Base-by-base conservation (phyloP, 352 stramenopile species). In the Globisporangium megalacanthum region DNA sequence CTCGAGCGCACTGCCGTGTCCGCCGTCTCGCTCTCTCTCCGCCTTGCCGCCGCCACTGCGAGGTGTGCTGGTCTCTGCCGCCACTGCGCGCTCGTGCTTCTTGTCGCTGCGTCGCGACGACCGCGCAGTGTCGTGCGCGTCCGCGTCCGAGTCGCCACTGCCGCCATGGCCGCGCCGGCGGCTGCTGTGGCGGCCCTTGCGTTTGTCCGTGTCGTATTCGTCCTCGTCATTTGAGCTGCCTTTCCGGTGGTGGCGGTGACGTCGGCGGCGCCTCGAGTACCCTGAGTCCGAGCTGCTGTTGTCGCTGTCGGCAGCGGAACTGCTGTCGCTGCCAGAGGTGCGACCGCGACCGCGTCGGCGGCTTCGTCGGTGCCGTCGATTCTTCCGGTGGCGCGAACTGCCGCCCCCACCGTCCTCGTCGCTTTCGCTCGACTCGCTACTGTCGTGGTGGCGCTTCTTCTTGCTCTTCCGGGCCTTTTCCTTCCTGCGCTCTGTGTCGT, bases 211-310 rank as follows among this genome's bases (percentile, higher is more conserved):
- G 50, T 82, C 77, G 2, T 78, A 68, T 10, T 80, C 69, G 8
- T 80, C 69, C 1, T 84, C 79, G 14, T 88, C 76, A 47, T 75
- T 86, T 10, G 78, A 88, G 53, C 61, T 83, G 39, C 61, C 60
- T 39, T 66, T 65, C 37, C 70, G 70, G 55, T 67, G 41, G 22
- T 54, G 52, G 19, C 61, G 73, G 33, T 69, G 72, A 47, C 76
- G 77, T 25, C 76, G 66, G 31, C 68, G 74, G 15, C 66, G 69
- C 54, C 70, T 70, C 14, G 63, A 58, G 22, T 77, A 72, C 41
- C 62, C 70, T 14, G 54, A 64, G 50, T 82, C 75, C 3, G 77
- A 88, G 52, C 76, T 82, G 31, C 64, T 70, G 1, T 75, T 82
- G 19, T 64, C 74, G 36, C 72, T 85, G 31, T 42, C 29, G 8